Conservation (phyloP, 106 monocot species). For the Platanthera zijinensis region DNA sequence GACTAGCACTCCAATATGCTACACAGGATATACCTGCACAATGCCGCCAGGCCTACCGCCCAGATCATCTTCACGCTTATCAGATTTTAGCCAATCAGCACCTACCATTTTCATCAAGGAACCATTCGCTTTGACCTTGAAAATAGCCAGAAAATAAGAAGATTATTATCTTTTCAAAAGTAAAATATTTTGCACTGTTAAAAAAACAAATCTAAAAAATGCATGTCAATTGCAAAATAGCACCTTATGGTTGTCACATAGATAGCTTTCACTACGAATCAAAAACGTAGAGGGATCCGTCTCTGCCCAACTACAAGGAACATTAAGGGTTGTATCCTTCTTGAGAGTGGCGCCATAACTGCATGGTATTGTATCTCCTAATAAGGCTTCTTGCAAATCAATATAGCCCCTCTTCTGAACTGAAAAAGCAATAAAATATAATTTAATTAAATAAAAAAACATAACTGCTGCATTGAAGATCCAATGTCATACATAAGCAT, state of each 20-base stretch:
- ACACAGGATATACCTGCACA: constrained; percentile 52
- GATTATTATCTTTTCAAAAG: neutral
- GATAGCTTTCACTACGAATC: constrained; percentile 74
- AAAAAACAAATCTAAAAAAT: neutral
- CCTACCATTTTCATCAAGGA: constrained; percentile 92
- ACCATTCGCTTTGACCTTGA: constrained; percentile 61
- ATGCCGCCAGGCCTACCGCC: constrained; percentile 64
- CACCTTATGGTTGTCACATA: constrained; percentile 75
- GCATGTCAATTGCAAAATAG: neutral
- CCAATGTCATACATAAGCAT: neutral
- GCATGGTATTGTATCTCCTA: constrained; percentile 28
- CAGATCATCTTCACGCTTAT: constrained; percentile 93
- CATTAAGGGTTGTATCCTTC: constrained; percentile 49
- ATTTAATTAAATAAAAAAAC: neutral
- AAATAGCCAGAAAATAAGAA: neutral
- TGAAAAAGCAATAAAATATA: constrained; percentile 10
- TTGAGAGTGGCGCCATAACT: constrained; percentile 71
- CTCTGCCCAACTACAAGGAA: constrained; percentile 60
- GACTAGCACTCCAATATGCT: neutral
- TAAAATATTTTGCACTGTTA: neutral
- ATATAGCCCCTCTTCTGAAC: constrained; percentile 65
- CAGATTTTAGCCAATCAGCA: constrained; percentile 86
- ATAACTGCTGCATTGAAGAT: neutral
- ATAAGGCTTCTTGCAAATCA: constrained; percentile 45
- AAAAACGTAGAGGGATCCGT: constrained; percentile 79